These are phyloP conservation scores for Echinosophora koreensis DNA, from an alignment of 306 rosid species.

Conservation along the genomic window DNA sequence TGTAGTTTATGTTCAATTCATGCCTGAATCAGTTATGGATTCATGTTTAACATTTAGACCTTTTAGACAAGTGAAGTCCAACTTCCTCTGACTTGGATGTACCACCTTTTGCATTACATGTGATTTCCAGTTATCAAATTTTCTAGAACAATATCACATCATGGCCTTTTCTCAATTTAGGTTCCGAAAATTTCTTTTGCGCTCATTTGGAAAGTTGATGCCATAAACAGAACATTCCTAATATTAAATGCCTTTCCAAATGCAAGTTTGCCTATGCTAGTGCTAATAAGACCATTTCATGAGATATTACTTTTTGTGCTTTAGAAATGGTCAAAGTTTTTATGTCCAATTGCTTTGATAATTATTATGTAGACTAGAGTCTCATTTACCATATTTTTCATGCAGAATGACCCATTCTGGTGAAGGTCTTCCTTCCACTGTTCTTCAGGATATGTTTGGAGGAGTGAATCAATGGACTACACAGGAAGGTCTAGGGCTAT, in stretches of 20 bases:
- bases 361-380: constrained; percentile 16
- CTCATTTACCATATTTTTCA: constrained; percentile 34
- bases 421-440: constrained; percentile 66
- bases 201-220: not conserved
- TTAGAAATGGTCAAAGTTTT: not conserved
- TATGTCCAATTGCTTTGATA: constrained; percentile 9
- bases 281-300: not conserved
- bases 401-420: constrained; percentile 82
- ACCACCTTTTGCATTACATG: constrained; percentile 1
- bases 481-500: constrained; percentile 76
- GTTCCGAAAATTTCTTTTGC: not conserved
- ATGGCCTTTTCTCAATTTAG: constrained; percentile 1
- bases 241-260: constrained; percentile 7
- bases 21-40: not conserved
- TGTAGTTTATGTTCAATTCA: constrained; percentile 7
- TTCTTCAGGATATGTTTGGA: constrained; percentile 71
- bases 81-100: not conserved
- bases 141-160: not conserved
- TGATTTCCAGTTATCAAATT: not conserved
- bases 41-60: constrained; percentile 8
- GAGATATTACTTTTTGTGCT: not conserved
- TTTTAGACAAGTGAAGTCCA: constrained; percentile 4
- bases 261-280: not conserved
- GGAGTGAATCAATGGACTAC: constrained; percentile 68
- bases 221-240: not conserved